Conservation (phyloP, 768 basidiomycete genomes). For the Thelephora aurantiotincta region DNA sequence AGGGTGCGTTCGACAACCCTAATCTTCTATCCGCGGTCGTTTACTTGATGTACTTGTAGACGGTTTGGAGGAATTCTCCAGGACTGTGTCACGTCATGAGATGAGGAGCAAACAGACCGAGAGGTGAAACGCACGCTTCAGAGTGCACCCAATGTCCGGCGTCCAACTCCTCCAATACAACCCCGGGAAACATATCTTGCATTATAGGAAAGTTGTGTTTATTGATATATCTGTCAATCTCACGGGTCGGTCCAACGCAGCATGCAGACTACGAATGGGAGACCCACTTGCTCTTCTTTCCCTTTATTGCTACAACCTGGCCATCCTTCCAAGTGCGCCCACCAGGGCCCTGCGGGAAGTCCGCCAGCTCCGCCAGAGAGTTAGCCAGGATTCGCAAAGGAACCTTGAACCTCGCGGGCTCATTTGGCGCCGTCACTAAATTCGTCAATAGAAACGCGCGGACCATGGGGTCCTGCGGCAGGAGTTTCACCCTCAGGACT, state of each 20-base stretch:
- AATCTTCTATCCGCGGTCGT: too few relatives aligned
- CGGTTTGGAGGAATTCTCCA: background rate
- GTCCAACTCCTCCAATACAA: slow-evolving; percentile 47
- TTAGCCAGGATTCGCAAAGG: slow-evolving; percentile 53
- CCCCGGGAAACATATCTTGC: slow-evolving; percentile 59
- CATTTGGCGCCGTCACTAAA: slow-evolving; percentile 28
- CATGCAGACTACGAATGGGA: background rate
- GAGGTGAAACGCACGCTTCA: slow-evolving; percentile 34
- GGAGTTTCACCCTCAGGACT: background rate
- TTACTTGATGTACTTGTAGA: slow-evolving; percentile 6
- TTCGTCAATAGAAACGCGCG: slow-evolving; percentile 85
- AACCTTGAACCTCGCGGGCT: slow-evolving; percentile 42
- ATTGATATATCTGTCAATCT: slow-evolving; percentile 51
- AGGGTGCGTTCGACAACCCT: too few relatives aligned
- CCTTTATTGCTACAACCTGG: slow-evolving; percentile 62
- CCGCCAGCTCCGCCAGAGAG: slow-evolving; percentile 54
- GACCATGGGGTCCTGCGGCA: slow-evolving; percentile 48
- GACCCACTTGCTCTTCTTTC: slow-evolving; percentile 56
- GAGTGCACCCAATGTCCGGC: slow-evolving; percentile 89
- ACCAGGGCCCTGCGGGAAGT: slow-evolving; percentile 58
- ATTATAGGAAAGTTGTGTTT: slow-evolving; percentile 47
- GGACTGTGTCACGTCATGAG: background rate
- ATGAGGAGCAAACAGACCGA: too few relatives aligned
- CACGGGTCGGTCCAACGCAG: background rate
- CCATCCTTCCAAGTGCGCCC: slow-evolving; percentile 37